Conservation (phyloP, 169 alveolate genomes). For the Plasmodium malariae region DNA sequence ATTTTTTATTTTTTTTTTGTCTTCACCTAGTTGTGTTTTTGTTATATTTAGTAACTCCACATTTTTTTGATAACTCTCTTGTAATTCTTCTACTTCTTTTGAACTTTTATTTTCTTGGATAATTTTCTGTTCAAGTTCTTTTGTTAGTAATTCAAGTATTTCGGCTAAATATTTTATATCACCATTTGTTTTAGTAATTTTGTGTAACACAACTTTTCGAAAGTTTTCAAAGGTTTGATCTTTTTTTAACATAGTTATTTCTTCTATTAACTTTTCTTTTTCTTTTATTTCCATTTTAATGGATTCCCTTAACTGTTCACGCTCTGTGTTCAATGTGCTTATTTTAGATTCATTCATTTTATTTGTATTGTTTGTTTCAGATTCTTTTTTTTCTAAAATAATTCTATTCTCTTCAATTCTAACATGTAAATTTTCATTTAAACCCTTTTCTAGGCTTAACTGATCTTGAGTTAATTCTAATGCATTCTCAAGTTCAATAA, state of each 20-base stretch:
- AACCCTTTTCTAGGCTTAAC: conserved; percentile 22
- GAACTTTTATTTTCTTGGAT: not conserved
- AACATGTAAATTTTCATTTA: conserved; percentile 9
- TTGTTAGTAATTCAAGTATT: conserved; percentile 32
- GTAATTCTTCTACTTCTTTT: conserved; percentile 1
- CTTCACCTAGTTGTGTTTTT: not conserved
- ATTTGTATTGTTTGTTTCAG: conserved; percentile 3
- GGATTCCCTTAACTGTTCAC: conserved; percentile 11
- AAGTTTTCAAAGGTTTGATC: conserved; percentile 46
- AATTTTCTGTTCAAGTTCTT: conserved; percentile 52
- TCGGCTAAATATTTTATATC: conserved; percentile 63
- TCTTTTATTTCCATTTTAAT: conserved; percentile 12
- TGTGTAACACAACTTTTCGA: conserved; percentile 27
- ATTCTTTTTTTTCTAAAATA: conserved; percentile 22
- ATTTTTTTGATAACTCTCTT: conserved; percentile 11
- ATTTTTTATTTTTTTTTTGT: conserved; percentile 14
- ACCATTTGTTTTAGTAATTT: conserved; percentile 31
- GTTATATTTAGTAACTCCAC: not conserved
- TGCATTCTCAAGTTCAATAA: conserved; percentile 8
- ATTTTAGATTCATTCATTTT: conserved; percentile 13
- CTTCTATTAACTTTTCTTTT: conserved; percentile 21
- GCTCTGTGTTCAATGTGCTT: not conserved
- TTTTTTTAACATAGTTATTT: conserved; percentile 25
- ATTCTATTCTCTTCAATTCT: conserved; percentile 8
- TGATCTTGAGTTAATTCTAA: conserved; percentile 27